Conservation (phyloP, 805 yeast species). For the Teunomyces aglyptinius region DNA sequence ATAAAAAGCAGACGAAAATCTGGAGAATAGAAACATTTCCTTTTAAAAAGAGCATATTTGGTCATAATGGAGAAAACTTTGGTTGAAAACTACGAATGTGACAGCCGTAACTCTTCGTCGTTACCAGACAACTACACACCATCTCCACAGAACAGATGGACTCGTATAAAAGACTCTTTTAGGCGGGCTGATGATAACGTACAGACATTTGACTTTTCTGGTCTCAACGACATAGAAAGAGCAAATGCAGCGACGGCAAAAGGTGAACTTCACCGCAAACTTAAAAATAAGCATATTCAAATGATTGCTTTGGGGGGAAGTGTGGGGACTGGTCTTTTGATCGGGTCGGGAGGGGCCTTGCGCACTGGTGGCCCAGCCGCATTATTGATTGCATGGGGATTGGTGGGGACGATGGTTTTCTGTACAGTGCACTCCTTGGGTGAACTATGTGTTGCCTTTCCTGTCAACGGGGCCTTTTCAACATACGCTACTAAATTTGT, state of each 20-base stretch:
- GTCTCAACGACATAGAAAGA: slow-evolving; percentile 27
- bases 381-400: slow-evolving; percentile 51
- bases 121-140: background rate
- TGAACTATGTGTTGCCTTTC: slow-evolving; percentile 55
- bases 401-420: slow-evolving; percentile 58
- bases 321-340: slow-evolving; percentile 31
- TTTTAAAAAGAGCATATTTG: background rate
- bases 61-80: background rate
- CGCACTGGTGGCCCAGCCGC: slow-evolving; percentile 44
- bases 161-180: slow-evolving; percentile 28
- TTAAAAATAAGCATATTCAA: slow-evolving; percentile 22
- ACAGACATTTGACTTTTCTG: background rate
- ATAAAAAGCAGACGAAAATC: background rate
- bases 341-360: slow-evolving; percentile 51
- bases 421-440: slow-evolving; percentile 63
- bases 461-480: slow-evolving; percentile 38
- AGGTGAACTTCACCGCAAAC: slow-evolving; percentile 21
- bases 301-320: slow-evolving; percentile 31
- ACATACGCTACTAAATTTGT: slow-evolving; percentile 37
- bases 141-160: slow-evolving; percentile 14
- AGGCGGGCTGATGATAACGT: slow-evolving; percentile 20
- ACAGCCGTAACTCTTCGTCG: background rate
- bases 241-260: slow-evolving; percentile 32
- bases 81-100: background rate
- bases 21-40: slow-evolving; percentile 1